Conservation (phyloP, 306 rosid genomes). For the Delonix regia region DNA sequence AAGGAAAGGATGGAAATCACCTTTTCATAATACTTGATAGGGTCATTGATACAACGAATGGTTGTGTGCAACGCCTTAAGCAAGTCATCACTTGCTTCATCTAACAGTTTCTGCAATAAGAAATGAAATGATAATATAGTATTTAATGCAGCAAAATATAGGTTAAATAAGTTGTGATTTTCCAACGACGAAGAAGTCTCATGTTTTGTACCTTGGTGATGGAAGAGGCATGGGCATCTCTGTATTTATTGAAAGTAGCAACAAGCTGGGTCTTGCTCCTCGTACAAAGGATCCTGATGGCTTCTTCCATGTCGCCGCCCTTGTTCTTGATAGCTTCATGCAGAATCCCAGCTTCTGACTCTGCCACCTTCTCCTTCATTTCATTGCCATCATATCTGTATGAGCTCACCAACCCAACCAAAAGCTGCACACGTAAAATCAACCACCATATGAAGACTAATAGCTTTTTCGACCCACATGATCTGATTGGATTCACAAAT, state of each 20-base stretch:
- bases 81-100: slow-evolving; percentile 46
- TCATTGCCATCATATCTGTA: slow-evolving; percentile 56
- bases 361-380: slow-evolving; percentile 50
- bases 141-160: too few relatives aligned
- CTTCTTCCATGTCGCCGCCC: slow-evolving; percentile 59
- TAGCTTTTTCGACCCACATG: too few relatives aligned
- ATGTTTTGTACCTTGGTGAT: slow-evolving; percentile 56
- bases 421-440: slow-evolving; percentile 52
- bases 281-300: slow-evolving; percentile 66
- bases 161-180: too few relatives aligned
- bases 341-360: slow-evolving; percentile 69
- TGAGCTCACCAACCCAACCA: slow-evolving; percentile 56
- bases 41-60: slow-evolving; percentile 64
- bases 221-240: slow-evolving; percentile 45
- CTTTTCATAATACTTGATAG: slow-evolving; percentile 75
- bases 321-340: slow-evolving; percentile 73
- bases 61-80: slow-evolving; percentile 59
- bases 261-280: slow-evolving; percentile 53
- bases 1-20: slow-evolving; percentile 36
- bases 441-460: not conserved
- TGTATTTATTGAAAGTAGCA: slow-evolving; percentile 54
- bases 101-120: slow-evolving; percentile 55
- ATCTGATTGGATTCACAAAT: too few relatives aligned
- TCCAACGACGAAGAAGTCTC: too few relatives aligned
- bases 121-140: too few relatives aligned